Conservation (phyloP, 805 yeast species). For the Vanderwaltozyma polyspora region DNA sequence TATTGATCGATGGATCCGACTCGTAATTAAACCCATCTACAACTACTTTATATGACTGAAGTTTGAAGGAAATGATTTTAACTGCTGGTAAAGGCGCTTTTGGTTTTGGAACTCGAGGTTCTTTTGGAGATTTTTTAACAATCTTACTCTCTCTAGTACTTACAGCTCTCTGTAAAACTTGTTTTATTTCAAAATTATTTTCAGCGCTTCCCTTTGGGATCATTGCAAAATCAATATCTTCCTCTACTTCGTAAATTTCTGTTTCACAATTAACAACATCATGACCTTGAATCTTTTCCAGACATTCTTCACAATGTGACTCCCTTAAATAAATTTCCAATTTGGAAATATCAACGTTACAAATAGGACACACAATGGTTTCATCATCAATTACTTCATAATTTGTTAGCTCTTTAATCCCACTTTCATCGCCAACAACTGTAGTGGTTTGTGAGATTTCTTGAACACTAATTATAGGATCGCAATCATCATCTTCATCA, state of each 20-base stretch:
- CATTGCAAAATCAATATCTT: background rate
- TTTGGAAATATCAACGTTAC: slow-evolving; percentile 30
- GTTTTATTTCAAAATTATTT: background rate
- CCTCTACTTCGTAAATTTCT: background rate
- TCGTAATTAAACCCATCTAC: slow-evolving; percentile 53
- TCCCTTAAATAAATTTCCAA: slow-evolving; percentile 34
- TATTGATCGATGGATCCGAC: slow-evolving; percentile 34
- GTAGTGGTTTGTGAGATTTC: too few species aligned
- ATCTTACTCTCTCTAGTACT: background rate
- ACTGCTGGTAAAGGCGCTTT: slow-evolving; percentile 38
- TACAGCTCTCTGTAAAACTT: too few species aligned
- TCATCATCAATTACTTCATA: background rate
- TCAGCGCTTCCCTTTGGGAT: too few species aligned
- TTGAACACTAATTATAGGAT: too few species aligned
- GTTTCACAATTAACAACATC: background rate
- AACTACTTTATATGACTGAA: slow-evolving; percentile 29
- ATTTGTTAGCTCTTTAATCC: too few species aligned
- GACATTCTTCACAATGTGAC: slow-evolving; percentile 47
- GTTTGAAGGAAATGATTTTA: slow-evolving; percentile 39
- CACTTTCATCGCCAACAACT: too few species aligned
- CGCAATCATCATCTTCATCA: slow-evolving; percentile 1
- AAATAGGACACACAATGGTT: slow-evolving; percentile 40
- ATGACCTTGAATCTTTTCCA: slow-evolving; percentile 13
- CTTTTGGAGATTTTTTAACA: slow-evolving; percentile 2
- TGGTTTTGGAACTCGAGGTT: slow-evolving; percentile 9